A percentile compares a stretch with the other conserved stretches of the same genome.
phyloP scores from a whole-genome alignment of 495 filamentous ascomycete species.

The Aspergillus baeticus region DNA sequence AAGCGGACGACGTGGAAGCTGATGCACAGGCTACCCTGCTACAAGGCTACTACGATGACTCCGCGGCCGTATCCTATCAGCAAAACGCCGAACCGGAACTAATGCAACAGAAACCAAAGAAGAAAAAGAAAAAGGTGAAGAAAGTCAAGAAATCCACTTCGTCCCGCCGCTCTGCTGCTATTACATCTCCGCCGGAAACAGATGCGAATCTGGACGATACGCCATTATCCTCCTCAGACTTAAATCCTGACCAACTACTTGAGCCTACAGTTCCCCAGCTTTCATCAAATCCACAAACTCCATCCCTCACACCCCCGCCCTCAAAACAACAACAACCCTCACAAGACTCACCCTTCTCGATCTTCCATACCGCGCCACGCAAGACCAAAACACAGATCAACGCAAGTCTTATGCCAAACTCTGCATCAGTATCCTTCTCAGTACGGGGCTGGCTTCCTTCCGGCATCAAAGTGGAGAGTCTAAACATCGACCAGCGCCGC shows the following conservation, averaged over 20 bases:
- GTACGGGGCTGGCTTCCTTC: conserved; percentile 95
- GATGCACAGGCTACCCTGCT: conserved; percentile 43
- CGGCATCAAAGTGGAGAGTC: conserved; percentile 88
- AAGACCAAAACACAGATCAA: conserved; percentile 62
- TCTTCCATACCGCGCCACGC: conserved; percentile 31
- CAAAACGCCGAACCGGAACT: conserved; percentile 22
- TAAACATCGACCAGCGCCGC: conserved; percentile 79
- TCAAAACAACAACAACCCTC: conserved; percentile 11
- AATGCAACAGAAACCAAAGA: conserved; percentile 37
- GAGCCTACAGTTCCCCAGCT: conserved; percentile 19
- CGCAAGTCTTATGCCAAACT: conserved; percentile 85
- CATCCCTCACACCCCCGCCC: conserved; percentile 11
- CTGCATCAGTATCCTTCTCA: conserved; percentile 81
- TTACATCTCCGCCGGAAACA: conserved; percentile 11
- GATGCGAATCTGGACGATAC: background rate
- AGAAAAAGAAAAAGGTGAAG: conserved; percentile 41
- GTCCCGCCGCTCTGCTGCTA: background rate
- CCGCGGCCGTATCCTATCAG: conserved; percentile 42
- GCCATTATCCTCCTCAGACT: conserved; percentile 23
- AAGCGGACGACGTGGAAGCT: conserved; percentile 39
- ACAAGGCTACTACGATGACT: conserved; percentile 57
- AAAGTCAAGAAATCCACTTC: conserved; percentile 41
- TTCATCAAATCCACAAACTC: conserved; percentile 28
- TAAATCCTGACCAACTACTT: conserved; percentile 19
- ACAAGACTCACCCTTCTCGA: conserved; percentile 18